phyloP scores from a whole-genome alignment of 106 monocot species.

The Dendrobium catenatum region DNA sequence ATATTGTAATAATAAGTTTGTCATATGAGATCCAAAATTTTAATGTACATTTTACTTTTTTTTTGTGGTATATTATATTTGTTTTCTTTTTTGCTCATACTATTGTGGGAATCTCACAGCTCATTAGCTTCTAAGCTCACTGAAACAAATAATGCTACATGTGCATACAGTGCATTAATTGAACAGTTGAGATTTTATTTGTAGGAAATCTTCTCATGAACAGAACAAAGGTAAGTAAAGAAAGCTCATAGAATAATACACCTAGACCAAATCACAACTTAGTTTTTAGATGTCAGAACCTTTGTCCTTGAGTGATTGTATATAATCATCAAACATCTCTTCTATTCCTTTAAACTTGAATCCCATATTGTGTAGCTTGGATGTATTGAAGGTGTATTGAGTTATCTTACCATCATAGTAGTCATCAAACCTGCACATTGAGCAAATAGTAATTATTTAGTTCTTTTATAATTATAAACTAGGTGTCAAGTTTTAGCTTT shows the following conservation, averaged over 20 bases:
- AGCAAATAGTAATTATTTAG: too few relatives aligned
- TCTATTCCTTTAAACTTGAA: conserved; percentile 57
- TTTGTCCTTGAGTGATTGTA: conserved; percentile 52
- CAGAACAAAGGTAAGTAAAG: neutral
- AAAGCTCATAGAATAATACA: too few relatives aligned
- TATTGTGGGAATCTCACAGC: too few relatives aligned
- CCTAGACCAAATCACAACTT: neutral
- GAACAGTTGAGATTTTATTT: neutral
- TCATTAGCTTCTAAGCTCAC: neutral
- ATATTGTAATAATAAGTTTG: too few relatives aligned
- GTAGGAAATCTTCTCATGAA: neutral
- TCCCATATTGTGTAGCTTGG: conserved; percentile 45
- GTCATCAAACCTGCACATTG: conserved; percentile 25
- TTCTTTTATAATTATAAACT: too few relatives aligned
- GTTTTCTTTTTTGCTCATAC: too few relatives aligned
- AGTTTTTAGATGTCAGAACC: conserved; percentile 16
- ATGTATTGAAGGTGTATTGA: conserved; percentile 39
- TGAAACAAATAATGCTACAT: neutral
- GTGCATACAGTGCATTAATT: neutral
- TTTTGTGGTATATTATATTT: too few relatives aligned
- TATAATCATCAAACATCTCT: conserved; percentile 83
- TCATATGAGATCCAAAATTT: too few relatives aligned
- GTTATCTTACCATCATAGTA: conserved; percentile 21
- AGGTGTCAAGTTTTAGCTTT: too few relatives aligned
- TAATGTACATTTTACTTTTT: too few relatives aligned